Evolutionary conservation across 208 protist genomes (phyloP).

Genomic region (Leishmania tropica): DNA sequence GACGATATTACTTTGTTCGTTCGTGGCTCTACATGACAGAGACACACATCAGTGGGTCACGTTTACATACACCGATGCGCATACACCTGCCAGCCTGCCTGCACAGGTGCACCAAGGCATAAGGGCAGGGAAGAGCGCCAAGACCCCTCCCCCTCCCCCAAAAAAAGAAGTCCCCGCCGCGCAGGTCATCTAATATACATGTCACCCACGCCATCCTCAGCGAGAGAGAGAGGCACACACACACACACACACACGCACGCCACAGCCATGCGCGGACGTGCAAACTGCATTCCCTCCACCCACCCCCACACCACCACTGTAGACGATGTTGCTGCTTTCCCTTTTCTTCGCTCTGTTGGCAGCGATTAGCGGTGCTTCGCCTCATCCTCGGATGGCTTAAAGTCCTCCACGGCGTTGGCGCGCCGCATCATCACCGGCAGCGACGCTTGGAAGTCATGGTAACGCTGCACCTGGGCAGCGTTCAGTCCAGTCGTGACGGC

Average conservation of each 20-base stretch:
- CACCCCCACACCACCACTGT: neutral
- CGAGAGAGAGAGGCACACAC: neutral
- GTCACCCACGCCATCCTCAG: neutral
- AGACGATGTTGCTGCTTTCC: neutral
- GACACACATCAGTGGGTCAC: neutral
- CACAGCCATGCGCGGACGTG: neutral
- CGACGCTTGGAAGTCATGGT: conserved; percentile 63
- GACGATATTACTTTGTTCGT: neutral
- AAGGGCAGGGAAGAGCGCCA: no score
- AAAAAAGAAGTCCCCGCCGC: neutral
- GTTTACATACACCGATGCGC: neutral
- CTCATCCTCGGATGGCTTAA: conserved; percentile 74
- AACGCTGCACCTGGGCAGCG: conserved; percentile 52
- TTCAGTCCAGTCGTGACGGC: conserved; percentile 50
- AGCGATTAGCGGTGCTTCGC: conserved; percentile 32
- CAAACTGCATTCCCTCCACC: neutral
- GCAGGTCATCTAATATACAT: neutral
- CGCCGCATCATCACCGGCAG: conserved; percentile 78
- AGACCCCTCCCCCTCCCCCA: neutral
- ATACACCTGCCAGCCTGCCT: neutral
- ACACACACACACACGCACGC: neutral
- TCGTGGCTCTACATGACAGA: neutral
- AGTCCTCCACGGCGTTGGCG: conserved; percentile 70
- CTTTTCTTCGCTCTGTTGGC: neutral
- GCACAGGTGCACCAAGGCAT: neutral